Percentiles rank a stretch among this genome's conserved stretches.
phyloP scores from a whole-genome alignment of 2,329 filamentous ascomycete genomes.

The Hortaea sp. region DNA sequence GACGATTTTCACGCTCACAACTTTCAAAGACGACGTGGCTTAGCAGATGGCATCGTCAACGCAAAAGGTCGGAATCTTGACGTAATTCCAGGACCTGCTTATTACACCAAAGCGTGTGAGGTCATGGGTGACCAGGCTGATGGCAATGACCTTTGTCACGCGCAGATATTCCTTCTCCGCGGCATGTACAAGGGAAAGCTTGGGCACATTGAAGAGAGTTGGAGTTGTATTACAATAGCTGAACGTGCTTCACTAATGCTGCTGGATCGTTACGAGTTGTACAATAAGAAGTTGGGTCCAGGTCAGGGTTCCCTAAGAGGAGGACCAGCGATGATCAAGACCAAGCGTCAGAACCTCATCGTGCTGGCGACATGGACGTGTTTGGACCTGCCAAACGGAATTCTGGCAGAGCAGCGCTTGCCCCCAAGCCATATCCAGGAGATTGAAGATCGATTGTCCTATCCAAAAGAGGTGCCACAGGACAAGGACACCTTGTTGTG shows the following conservation, averaged over 20 bases:
- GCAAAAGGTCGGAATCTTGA: slow-evolving; percentile 46
- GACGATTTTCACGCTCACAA: slow-evolving; percentile 13
- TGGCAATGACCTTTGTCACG: slow-evolving; percentile 69
- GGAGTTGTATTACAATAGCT: slow-evolving; percentile 55
- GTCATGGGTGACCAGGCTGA: slow-evolving; percentile 76
- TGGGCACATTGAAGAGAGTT: slow-evolving; percentile 77
- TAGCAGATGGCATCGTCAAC: slow-evolving; percentile 15
- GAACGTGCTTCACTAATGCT: slow-evolving; percentile 58
- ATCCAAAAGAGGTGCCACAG: slow-evolving; percentile 48
- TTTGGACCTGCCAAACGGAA: slow-evolving; percentile 86
- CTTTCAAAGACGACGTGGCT: slow-evolving; percentile 21
- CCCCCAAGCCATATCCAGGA: slow-evolving; percentile 51
- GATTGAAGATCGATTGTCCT: slow-evolving; percentile 52
- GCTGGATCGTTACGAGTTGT: slow-evolving; percentile 56
- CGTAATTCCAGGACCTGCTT: slow-evolving; percentile 77
- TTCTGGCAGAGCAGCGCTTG: slow-evolving; percentile 70
- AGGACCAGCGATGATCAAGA: slow-evolving; percentile 20
- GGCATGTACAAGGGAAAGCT: slow-evolving; percentile 85
- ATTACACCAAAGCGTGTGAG: slow-evolving; percentile 76
- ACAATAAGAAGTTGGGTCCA: slow-evolving; percentile 23
- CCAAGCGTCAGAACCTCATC: slow-evolving; percentile 31
- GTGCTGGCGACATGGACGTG: slow-evolving; percentile 82
- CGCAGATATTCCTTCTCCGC: slow-evolving; percentile 75
- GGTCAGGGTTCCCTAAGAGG: neutral
- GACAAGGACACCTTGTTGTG: slow-evolving; percentile 17